phyloP scores from a whole-genome alignment of 2,329 filamentous ascomycete genomes.

The Blumeria hordei region DNA sequence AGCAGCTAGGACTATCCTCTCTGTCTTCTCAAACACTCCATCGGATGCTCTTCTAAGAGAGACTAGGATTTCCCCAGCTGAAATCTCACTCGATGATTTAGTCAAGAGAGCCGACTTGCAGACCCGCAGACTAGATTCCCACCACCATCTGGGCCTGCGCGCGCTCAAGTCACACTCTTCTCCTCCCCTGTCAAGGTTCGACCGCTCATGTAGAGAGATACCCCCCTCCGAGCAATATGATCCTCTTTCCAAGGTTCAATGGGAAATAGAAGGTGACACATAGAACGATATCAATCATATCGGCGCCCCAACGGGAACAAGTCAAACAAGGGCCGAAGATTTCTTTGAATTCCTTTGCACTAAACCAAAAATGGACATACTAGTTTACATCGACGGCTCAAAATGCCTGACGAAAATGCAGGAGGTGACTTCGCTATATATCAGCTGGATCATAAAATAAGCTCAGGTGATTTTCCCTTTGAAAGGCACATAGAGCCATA shows the following conservation, averaged over 20 bases:
- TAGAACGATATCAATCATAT: neutral
- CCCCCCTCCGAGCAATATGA: neutral
- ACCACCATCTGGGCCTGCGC: neutral
- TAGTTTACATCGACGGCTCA: neutral
- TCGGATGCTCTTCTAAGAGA: neutral
- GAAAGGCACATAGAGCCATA: neutral
- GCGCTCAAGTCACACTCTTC: neutral
- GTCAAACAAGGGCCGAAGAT: neutral
- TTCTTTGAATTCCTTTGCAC: neutral
- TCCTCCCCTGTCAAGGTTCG: neutral
- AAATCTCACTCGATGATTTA: neutral
- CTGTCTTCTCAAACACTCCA: neutral
- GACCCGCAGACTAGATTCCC: neutral
- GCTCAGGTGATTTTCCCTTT: neutral
- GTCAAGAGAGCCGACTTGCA: neutral
- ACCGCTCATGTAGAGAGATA: neutral
- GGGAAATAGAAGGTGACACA: neutral
- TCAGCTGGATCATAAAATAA: neutral
- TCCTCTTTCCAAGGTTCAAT: neutral
- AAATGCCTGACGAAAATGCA: neutral
- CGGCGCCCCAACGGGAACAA: neutral
- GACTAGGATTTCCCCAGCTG: neutral
- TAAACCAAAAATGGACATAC: neutral
- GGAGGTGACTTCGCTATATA: neutral
- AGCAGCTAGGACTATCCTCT: neutral